These are phyloP conservation scores for Pistacia vera DNA, from an alignment of 345 rosid species.

Conservation along the genomic window DNA sequence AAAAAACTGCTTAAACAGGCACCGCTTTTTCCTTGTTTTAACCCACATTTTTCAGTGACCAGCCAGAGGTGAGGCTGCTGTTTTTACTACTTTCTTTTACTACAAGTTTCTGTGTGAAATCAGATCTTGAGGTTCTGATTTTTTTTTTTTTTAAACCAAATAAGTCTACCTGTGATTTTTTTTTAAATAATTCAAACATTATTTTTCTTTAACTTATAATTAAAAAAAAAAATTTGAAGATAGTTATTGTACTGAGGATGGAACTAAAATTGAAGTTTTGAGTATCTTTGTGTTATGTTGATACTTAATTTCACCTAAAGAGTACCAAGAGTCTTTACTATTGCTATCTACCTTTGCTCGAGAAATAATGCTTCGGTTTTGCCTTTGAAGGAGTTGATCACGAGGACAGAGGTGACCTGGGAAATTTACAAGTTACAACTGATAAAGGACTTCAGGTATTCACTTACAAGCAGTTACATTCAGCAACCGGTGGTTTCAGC, in stretches of 20 bases:
- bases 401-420: constrained; percentile 50
- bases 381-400: constrained; percentile 45
- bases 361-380: constrained; percentile 4
- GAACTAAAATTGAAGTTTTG: not conserved
- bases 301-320: not conserved
- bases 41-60: not conserved
- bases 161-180: no score
- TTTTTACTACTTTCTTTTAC: not conserved
- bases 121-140: not conserved
- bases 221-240: not conserved
- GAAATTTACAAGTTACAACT: constrained; percentile 33
- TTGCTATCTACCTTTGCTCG: not conserved
- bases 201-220: no score
- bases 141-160: no score
- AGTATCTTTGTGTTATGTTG: not conserved
- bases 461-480: constrained; percentile 80
- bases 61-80: not conserved
- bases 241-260: not conserved
- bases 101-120: not conserved
- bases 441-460: constrained; percentile 71
- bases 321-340: no score
- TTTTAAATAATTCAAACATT: no score
- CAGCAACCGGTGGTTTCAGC: constrained; percentile 87
- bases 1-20: no score
- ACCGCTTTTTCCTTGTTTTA: not conserved